A percentile compares a stretch with the other conserved stretches of the same genome.
These are phyloP conservation scores for Akanthomyces dipterigenus DNA, from an alignment of 2,329 filamentous ascomycete species.

Conservation along the genomic window DNA sequence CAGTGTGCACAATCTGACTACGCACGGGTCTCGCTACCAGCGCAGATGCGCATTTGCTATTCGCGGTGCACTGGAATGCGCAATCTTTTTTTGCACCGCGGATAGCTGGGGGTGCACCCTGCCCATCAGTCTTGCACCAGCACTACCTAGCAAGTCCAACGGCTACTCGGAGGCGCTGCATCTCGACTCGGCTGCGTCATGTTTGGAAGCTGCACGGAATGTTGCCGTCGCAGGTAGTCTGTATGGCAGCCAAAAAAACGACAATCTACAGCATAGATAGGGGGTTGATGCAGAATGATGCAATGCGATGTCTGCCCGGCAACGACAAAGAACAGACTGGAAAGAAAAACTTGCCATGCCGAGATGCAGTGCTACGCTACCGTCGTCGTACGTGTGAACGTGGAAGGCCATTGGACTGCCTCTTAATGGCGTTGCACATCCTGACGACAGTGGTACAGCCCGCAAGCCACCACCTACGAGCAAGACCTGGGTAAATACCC, in stretches of 20 bases:
- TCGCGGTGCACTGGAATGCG: not conserved
- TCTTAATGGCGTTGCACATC: not conserved
- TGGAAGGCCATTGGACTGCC: not conserved
- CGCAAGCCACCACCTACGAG: not conserved
- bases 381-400: not conserved
- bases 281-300: not conserved
- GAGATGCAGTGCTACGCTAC: conserved; percentile 3
- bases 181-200: not conserved
- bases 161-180: not conserved
- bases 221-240: not conserved
- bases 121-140: too few species aligned
- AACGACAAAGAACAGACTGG: not conserved
- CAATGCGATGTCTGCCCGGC: not conserved
- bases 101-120: not conserved
- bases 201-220: conserved; percentile 2
- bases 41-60: not conserved
- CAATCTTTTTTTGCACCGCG: not conserved
- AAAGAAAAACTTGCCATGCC: not conserved
- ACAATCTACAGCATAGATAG: not conserved
- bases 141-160: not conserved
- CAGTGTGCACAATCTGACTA: not conserved
- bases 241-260: not conserved
- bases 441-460: not conserved
- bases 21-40: not conserved
- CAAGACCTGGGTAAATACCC: not conserved